phyloP scores from a whole-genome alignment of 441 rosid species.

The Syzygium malaccense region DNA sequence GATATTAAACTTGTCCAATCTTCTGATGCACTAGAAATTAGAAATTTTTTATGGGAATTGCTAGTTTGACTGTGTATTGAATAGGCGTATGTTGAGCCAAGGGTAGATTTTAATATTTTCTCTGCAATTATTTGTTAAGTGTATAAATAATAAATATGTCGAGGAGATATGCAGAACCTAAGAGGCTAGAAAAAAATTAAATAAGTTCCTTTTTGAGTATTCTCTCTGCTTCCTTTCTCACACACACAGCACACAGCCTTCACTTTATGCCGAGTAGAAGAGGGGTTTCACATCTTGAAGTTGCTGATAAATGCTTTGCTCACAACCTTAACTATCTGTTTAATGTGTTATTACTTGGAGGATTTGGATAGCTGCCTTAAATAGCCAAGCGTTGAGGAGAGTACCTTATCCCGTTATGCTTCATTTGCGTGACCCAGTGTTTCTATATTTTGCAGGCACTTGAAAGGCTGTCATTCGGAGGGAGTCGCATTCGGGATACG shows the following conservation, averaged over 20 bases:
- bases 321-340: neutral
- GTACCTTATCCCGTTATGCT: neutral
- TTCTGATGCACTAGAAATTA: neutral
- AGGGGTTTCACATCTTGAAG: neutral
- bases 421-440: neutral
- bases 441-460: slow-evolving; percentile 50
- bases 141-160: neutral
- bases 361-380: neutral
- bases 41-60: neutral
- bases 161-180: neutral
- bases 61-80: neutral
- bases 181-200: neutral
- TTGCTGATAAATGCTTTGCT: neutral
- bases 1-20: neutral
- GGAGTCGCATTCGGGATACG: slow-evolving; percentile 55
- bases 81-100: neutral
- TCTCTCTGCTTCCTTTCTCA: neutral
- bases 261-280: neutral
- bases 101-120: neutral
- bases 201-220: neutral
- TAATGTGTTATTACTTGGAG: neutral
- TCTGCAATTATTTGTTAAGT: neutral
- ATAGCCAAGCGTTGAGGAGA: neutral
- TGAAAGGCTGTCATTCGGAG: slow-evolving; percentile 75
- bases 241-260: neutral